Base-by-base conservation (phyloP, 495 filamentous ascomycete genomes). In the Lophiotrema nucula region DNA sequence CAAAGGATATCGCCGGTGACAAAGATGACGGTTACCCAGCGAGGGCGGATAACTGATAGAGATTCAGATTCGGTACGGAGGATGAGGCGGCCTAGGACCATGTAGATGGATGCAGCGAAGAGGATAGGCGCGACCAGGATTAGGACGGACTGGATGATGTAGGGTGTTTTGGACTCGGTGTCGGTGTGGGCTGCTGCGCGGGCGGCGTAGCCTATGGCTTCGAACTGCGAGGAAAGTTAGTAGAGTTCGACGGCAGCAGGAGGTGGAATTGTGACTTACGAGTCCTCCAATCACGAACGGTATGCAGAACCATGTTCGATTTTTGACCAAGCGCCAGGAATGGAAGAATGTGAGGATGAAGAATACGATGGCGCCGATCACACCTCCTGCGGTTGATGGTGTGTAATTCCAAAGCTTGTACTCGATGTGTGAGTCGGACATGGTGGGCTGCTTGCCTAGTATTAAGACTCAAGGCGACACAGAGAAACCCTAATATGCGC, bases 71-170 rank as follows among this genome's bases (percentile, higher is more conserved):
- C 47, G 10, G 58, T 56, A 50, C 47, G 61, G 3, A 15, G 24
- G 24, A 73, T 68, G 47, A 73, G 57, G 1, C 69, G 66, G 5
- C 71, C 69, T 35, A 70, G 68, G 24, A 58, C 59, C 71, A 73
- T 73, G 60, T 73, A 73, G 27, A 73, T 69, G 13, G 71, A 65
- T 10, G 70, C 70, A 55, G 70, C 64, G 55, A 63, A 67, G 50
- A 67, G 55, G 12, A 67, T 67, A 1, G 68, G 70, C 0, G 67
- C 67, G 22, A 73, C 56, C 18, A 73, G 55, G 42, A 72, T 69
- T 42, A 66, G 59, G 21, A 68, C 27, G 10, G 54, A 61, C 57
- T 73, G 71, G 31, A 60, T 41, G 50, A 70, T 67, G 60, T 71
- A 73, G 8, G 70, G 58, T 6, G 27, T 54, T 15, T 63, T 53